Evolutionary conservation across 2,329 filamentous ascomycete genomes (phyloP), one percentile per base, ranked within the genome.

Genomic region (Pseudogymnoascus sp.): DNA sequence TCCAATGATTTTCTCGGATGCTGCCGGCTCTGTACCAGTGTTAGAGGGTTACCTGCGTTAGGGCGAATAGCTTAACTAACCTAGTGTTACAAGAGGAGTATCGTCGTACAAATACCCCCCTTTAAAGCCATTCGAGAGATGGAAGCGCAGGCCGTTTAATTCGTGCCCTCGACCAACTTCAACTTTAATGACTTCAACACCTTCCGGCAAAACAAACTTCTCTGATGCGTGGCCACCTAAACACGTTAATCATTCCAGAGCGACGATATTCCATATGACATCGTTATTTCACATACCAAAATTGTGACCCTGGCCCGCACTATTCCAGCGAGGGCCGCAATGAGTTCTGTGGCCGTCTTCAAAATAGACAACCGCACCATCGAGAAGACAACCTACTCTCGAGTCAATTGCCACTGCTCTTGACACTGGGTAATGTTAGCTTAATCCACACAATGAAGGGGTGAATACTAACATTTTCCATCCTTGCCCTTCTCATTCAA

Each of bases 281-380:
- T 45, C 11, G 11, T 11, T 23, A 45, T 14, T 45, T 45, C 19
- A 45, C 43, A 21, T 28, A 66, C 66, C 66, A 48, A 67, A 67
- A 11, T 48, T 3, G 45, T 67, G 66, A 19, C 37, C 21, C 11
- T 34, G 4, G 5, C 63, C 63, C 11, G 16, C 8, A 1, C 1
- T n/a, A 5, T 25, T n/a, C 36, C 45, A 65, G 13, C 71, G 69
- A 0, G 75, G 76, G 0, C 80, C 79, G 68, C 79, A 81, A 28
- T 79, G 77, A 13, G 75, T 74, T 8, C 67, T 69, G n/a, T 74
- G 72, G 7, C 78, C 79, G 62, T 81, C 79, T 51, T 70, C 71
- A 67, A 79, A 82, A 65, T 78, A 72, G 2, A 82, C 76, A 34
- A 78, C 74, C 4, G 77, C 79, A 25, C 80, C 79, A 62, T 82